Percentiles rank a stretch among this genome's conserved stretches.
These are phyloP conservation scores for Ogataea nitratoaversa DNA, from an alignment of 805 yeast species.

Conservation along the genomic window DNA sequence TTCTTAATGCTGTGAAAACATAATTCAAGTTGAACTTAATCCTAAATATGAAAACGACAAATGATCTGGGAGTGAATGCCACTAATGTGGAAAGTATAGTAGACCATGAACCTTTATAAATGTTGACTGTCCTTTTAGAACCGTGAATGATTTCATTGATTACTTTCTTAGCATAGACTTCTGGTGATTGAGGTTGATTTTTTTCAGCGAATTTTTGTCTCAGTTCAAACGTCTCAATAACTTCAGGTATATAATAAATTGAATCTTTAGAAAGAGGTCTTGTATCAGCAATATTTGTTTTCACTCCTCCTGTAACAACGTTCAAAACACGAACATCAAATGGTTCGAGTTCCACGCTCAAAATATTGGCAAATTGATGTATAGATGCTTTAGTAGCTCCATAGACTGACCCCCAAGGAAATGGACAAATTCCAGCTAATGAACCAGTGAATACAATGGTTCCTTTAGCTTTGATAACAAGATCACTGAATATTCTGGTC, in stretches of 20 bases:
- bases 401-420: conserved; percentile 69
- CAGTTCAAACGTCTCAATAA: conserved; percentile 41
- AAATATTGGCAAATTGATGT: conserved; percentile 60
- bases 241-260: conserved; percentile 47
- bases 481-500: conserved; percentile 46
- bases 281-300: conserved; percentile 64
- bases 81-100: conserved; percentile 19
- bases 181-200: conserved; percentile 57
- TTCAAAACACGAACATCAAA: conserved; percentile 69
- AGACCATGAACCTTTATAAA: conserved; percentile 49
- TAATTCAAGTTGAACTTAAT: conserved; percentile 33
- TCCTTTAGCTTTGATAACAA: conserved; percentile 56
- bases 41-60: conserved; percentile 23
- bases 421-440: conserved; percentile 56
- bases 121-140: conserved; percentile 39
- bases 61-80: conserved; percentile 24
- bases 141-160: conserved; percentile 44
- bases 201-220: conserved; percentile 58
- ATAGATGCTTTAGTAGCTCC: conserved; percentile 72
- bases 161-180: conserved; percentile 51
- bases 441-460: conserved; percentile 74
- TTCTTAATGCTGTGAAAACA: conserved; percentile 29
- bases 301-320: conserved; percentile 72
- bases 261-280: conserved; percentile 57
- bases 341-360: conserved; percentile 66